phyloP scores from a whole-genome alignment of 2,329 filamentous ascomycete species.

The Epichloe sp. region DNA sequence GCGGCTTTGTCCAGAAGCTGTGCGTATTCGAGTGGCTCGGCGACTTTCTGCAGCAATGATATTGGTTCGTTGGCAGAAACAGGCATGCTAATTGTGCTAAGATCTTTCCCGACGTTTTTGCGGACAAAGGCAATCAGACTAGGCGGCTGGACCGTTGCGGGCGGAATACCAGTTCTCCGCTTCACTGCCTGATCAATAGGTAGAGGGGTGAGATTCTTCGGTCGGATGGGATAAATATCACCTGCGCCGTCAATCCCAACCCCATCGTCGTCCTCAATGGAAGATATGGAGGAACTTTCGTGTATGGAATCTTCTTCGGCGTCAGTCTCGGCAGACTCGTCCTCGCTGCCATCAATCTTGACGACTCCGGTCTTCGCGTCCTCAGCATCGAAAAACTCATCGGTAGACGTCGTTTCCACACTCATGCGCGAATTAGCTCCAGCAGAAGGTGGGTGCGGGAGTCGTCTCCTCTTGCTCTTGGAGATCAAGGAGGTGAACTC shows the following conservation, averaged over 20 bases:
- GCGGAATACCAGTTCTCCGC: conserved; percentile 57
- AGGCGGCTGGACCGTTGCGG: conserved; percentile 67
- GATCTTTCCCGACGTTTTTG: conserved; percentile 96
- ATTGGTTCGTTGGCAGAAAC: conserved; percentile 91
- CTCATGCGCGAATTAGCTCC: conserved; percentile 42
- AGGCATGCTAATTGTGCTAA: conserved; percentile 94
- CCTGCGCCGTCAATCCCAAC: conserved; percentile 45
- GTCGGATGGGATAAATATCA: conserved; percentile 57
- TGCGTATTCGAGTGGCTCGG: conserved; percentile 86
- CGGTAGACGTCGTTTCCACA: conserved; percentile 66
- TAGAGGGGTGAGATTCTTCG: conserved; percentile 64
- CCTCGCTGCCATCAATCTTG: conserved; percentile 59
- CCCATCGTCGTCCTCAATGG: conserved; percentile 45
- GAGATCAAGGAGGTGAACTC: conserved; percentile 70
- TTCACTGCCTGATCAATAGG: conserved; percentile 53
- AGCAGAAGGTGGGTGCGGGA: conserved; percentile 38
- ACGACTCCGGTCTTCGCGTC: conserved; percentile 54
- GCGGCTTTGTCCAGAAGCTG: conserved; percentile 67
- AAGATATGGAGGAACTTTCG: conserved; percentile 46
- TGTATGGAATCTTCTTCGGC: conserved; percentile 9
- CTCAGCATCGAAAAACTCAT: conserved; percentile 96
- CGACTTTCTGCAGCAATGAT: conserved; percentile 74
- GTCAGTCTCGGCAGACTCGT: conserved; percentile 30
- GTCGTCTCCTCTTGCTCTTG: conserved; percentile 66
- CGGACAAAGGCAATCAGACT: conserved; percentile 88